A percentile compares a stretch with the other conserved stretches of the same genome.
phyloP scores from a whole-genome alignment of 257 asterid species.

The Scutellaria baicalensis region DNA sequence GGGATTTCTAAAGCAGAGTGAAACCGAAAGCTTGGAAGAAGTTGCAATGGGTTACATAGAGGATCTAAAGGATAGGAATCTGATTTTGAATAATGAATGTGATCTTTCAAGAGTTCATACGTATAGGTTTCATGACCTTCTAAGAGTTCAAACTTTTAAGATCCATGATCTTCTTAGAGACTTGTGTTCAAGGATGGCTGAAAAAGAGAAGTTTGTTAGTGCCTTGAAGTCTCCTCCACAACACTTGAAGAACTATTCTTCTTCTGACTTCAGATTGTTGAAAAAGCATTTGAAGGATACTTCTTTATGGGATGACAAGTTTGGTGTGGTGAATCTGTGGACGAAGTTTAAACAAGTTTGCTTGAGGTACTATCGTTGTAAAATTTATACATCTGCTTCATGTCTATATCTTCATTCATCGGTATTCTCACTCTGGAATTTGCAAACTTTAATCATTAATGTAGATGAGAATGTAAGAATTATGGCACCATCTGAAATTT shows the following conservation, averaged over 20 bases:
- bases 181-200: background rate
- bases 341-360: background rate
- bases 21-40: background rate
- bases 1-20: background rate
- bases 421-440: background rate
- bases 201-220: background rate
- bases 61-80: conserved; percentile 2
- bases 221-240: background rate
- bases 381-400: no score
- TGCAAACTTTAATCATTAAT: background rate
- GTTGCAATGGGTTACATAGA: background rate
- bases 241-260: background rate
- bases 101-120: no score
- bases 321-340: no score
- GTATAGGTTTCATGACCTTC: no score
- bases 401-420: background rate
- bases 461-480: background rate
- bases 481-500: background rate
- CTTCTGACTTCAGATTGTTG: background rate
- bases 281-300: background rate
- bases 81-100: background rate
- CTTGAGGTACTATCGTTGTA: background rate
- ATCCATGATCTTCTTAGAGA: conserved; percentile 7
- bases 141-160: no score
- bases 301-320: no score